These are phyloP conservation scores for Phytophthora macrochlamydospora DNA, from an alignment of 352 stramenopile genomes.

Conservation along the genomic window DNA sequence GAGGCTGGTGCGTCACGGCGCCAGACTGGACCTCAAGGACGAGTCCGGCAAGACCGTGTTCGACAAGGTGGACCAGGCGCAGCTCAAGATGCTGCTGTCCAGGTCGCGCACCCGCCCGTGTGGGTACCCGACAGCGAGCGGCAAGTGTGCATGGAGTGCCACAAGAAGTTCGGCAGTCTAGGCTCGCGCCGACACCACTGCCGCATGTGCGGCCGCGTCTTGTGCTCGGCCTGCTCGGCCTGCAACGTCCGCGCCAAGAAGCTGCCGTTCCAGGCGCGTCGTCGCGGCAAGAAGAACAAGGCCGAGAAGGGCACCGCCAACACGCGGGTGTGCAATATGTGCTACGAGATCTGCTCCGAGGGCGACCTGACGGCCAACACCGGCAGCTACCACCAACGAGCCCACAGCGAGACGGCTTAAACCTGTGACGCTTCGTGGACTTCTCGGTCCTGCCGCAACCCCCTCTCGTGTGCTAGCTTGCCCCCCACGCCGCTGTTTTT, in stretches of 20 bases:
- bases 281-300: constrained; percentile 65
- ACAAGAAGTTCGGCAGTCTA: constrained; percentile 53
- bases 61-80: constrained; percentile 54
- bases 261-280: constrained; percentile 41
- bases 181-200: constrained; percentile 61
- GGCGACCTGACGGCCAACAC: constrained; percentile 19
- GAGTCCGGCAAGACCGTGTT: constrained; percentile 66
- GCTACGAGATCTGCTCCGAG: constrained; percentile 60
- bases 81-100: constrained; percentile 55
- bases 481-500: constrained; percentile 22
- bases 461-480: constrained; percentile 10
- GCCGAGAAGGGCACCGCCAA: constrained; percentile 50
- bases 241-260: constrained; percentile 56
- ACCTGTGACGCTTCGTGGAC: constrained; percentile 10
- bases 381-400: constrained; percentile 8
- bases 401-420: constrained; percentile 31
- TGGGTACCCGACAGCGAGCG: constrained; percentile 64
- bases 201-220: constrained; percentile 57
- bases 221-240: constrained; percentile 54
- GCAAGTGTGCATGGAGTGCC: constrained; percentile 59
- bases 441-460: constrained; percentile 10
- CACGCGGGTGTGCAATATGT: constrained; percentile 76
- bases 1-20: constrained; percentile 58
- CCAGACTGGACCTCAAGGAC: constrained; percentile 62
- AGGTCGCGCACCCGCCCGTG: constrained; percentile 46